Conservation (phyloP, 495 filamentous ascomycete species). For the Aspergillus sclerotiicarbonarius region DNA sequence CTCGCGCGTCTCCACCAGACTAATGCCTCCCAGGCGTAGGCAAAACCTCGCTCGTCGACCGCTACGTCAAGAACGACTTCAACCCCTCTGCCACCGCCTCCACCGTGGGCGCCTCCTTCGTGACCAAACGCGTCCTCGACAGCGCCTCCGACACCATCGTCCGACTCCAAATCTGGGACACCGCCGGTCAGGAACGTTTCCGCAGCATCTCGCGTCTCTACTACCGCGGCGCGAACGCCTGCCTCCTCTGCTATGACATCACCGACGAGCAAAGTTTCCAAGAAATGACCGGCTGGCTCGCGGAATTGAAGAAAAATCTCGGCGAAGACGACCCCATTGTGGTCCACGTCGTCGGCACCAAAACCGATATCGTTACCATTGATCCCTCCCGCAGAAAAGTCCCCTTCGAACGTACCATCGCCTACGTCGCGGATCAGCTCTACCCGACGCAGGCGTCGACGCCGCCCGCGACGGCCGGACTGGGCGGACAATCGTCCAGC, state of each 20-base stretch:
- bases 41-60: constrained; percentile 88
- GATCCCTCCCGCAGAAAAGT: constrained; percentile 76
- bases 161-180: constrained; percentile 89
- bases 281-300: constrained; percentile 92
- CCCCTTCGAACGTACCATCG: constrained; percentile 90
- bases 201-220: constrained; percentile 90
- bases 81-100: constrained; percentile 64
- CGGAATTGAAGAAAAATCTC: constrained; percentile 71
- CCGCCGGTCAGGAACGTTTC: constrained; percentile 94
- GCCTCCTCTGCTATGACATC: constrained; percentile 92
- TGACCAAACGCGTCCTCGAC: constrained; percentile 90
- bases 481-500: constrained; percentile 22
- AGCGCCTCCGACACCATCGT: constrained; percentile 75
- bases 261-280: constrained; percentile 81
- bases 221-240: constrained; percentile 92
- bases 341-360: constrained; percentile 95
- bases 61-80: constrained; percentile 80
- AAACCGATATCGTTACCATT: constrained; percentile 81
- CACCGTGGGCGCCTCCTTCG: constrained; percentile 90
- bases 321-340: constrained; percentile 63
- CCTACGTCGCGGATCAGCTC: constrained; percentile 89
- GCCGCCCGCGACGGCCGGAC: constrained; percentile 60
- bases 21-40: constrained; percentile 65
- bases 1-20: neutral
- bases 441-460: constrained; percentile 63